These are phyloP conservation scores for Colletotrichum destructivum DNA, from an alignment of 2,329 filamentous ascomycete genomes.

Conservation along the genomic window DNA sequence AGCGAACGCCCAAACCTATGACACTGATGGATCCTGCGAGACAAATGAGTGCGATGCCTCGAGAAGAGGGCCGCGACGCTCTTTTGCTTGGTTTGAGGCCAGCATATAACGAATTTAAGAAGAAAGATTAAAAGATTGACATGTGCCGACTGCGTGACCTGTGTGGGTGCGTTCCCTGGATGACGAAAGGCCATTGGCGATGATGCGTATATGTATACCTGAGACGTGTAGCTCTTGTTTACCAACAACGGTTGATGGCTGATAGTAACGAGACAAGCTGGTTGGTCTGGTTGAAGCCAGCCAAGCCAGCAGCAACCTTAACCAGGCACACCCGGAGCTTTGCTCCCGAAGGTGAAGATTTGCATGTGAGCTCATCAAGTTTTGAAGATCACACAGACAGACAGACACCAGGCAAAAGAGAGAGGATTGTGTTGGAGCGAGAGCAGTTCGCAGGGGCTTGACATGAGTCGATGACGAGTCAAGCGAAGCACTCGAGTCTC, in stretches of 20 bases:
- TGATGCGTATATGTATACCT: slow-evolving; percentile 1
- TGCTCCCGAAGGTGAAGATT: slow-evolving; percentile 39
- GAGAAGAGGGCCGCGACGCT: slow-evolving; percentile 32
- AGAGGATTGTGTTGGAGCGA: slow-evolving; percentile 13
- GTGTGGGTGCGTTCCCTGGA: slow-evolving; percentile 1
- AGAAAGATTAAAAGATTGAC: slow-evolving; percentile 27
- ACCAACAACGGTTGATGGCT: slow-evolving; percentile 18
- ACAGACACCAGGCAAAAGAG: slow-evolving; percentile 25
- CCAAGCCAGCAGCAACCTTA: slow-evolving; percentile 37
- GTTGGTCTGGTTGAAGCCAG: slow-evolving; percentile 14
- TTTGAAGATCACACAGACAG: slow-evolving; percentile 39
- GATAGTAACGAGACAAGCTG: slow-evolving; percentile 9
- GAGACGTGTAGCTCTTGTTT: slow-evolving; percentile 21
- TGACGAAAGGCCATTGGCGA: slow-evolving; percentile 21
- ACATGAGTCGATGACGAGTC: background rate
- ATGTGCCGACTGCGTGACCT: slow-evolving; percentile 34
- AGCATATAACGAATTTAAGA: slow-evolving; percentile 35
- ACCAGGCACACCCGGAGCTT: slow-evolving; percentile 34
- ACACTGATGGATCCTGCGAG: slow-evolving; percentile 47
- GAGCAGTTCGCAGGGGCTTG: background rate
- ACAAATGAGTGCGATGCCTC: slow-evolving; percentile 39
- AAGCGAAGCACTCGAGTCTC: background rate
- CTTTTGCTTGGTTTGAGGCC: slow-evolving; percentile 34
- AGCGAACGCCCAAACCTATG: slow-evolving; percentile 66
- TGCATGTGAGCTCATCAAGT: slow-evolving; percentile 42